These are phyloP conservation scores for Paraglomus brasilianum DNA, from an alignment of 192 early-diverging fungal genomes.

Conservation along the genomic window DNA sequence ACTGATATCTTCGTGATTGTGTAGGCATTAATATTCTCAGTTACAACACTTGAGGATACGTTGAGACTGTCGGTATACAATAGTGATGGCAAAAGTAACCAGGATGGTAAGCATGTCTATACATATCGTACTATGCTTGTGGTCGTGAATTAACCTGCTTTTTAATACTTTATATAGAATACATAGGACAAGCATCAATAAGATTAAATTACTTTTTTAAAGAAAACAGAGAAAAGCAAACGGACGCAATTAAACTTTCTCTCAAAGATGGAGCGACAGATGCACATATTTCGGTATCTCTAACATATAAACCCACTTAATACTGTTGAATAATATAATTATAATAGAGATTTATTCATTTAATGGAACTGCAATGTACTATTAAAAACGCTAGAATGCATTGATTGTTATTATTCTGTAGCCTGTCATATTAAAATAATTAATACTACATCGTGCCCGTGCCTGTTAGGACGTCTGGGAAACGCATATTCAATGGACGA, in stretches of 20 bases:
- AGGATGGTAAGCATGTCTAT: constrained; percentile 3
- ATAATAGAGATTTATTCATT: no score
- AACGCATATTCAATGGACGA: no score
- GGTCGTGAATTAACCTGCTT: background rate
- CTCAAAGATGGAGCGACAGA: constrained; percentile 22
- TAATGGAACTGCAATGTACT: no score
- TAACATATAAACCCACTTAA: constrained; percentile 24
- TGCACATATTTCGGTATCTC: constrained; percentile 10
- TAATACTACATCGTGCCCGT: no score
- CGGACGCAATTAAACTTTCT: background rate
- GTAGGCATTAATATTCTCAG: constrained; percentile 22
- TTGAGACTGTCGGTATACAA: constrained; percentile 24
- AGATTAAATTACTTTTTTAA: background rate
- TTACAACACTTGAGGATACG: constrained; percentile 27
- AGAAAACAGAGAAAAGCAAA: constrained; percentile 17
- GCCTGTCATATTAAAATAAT: no score
- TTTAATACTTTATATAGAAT: constrained; percentile 21
- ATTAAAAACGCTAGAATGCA: no score
- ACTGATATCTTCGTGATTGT: constrained; percentile 7
- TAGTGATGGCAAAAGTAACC: constrained; percentile 19
- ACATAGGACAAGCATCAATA: constrained; percentile 26
- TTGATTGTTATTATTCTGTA: no score
- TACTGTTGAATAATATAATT: background rate
- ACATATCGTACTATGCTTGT: background rate
- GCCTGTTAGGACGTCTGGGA: no score